Evolutionary conservation across 1,284 basidiomycete species (phyloP).

Genomic region (Fomitopsis palustris): DNA sequence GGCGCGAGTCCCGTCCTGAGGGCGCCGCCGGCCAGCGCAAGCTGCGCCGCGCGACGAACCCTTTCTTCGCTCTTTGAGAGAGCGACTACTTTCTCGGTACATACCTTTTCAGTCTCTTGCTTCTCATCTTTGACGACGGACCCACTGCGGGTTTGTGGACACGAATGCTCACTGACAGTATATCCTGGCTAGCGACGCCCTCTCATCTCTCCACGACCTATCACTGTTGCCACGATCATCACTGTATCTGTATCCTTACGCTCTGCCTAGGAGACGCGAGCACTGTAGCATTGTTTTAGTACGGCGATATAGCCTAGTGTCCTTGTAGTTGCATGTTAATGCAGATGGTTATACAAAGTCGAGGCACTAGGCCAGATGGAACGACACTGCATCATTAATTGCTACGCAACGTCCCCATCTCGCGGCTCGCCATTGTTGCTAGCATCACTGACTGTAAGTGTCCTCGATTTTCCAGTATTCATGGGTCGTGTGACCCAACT

Average conservation of each 20-base stretch:
- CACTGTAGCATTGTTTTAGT: conserved; percentile 1
- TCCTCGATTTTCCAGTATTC: too few relatives aligned
- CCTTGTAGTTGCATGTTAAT: not conserved
- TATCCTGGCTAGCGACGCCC: not conserved
- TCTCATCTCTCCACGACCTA: not conserved
- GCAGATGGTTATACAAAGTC: not conserved
- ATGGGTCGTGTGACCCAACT: not conserved
- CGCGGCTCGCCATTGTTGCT: too few relatives aligned
- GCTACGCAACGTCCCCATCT: too few relatives aligned
- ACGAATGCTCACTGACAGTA: not conserved
- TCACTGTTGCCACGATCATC: not conserved
- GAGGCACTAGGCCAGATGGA: too few relatives aligned
- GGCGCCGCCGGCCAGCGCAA: not conserved
- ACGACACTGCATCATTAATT: too few relatives aligned
- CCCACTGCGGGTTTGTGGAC: not conserved
- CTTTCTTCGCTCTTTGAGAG: conserved; percentile 23
- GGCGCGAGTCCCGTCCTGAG: conserved; percentile 2
- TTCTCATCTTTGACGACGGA: not conserved
- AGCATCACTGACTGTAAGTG: too few relatives aligned
- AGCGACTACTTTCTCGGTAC: not conserved
- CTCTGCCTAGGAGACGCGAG: not conserved
- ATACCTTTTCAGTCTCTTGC: not conserved
- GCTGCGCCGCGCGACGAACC: conserved; percentile 16
- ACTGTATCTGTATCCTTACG: conserved; percentile 2
- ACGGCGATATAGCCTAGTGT: not conserved